phyloP scores from a whole-genome alignment of 768 basidiomycete species.

The Boletus sp. region DNA sequence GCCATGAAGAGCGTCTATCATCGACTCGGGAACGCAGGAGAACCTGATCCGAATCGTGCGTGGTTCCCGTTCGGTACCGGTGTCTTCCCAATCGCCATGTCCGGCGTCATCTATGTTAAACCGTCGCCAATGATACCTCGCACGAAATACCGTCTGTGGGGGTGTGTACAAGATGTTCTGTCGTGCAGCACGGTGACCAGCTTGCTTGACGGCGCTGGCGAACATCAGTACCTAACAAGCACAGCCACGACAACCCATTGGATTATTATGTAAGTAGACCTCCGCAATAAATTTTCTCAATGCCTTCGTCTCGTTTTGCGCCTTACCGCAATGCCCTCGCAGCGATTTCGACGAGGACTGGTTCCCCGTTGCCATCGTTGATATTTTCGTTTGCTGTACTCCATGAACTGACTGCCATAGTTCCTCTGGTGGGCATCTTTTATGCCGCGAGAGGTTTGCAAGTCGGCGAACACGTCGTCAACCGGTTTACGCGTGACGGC shows the following conservation, averaged over 20 bases:
- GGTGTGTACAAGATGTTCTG: not conserved
- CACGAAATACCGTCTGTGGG: not conserved
- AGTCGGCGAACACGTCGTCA: constrained; percentile 64
- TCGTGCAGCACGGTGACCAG: constrained; percentile 4
- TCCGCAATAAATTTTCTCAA: constrained; percentile 1
- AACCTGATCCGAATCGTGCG: constrained; percentile 40
- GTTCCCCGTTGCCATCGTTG: constrained; percentile 74
- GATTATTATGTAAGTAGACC: constrained; percentile 26
- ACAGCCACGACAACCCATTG: constrained; percentile 12
- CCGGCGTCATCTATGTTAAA: constrained; percentile 26
- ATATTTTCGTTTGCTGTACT: constrained; percentile 74
- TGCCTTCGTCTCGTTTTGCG: constrained; percentile 35
- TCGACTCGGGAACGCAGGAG: constrained; percentile 40
- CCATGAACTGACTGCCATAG: constrained; percentile 81
- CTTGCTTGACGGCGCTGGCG: constrained; percentile 5
- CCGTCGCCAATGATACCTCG: constrained; percentile 2
- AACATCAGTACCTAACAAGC: constrained; percentile 14
- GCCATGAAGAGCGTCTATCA: constrained; percentile 49
- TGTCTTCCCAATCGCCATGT: constrained; percentile 16
- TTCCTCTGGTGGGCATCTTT: constrained; percentile 73
- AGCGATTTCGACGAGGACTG: constrained; percentile 62
- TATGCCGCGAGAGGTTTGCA: constrained; percentile 64
- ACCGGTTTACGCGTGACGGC: constrained; percentile 28
- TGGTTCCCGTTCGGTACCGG: constrained; percentile 4
- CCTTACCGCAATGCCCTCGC: constrained; percentile 55